Percentiles rank a stretch among this genome's conserved stretches.
phyloP scores from a whole-genome alignment of 202 grass and related monocot genomes.

The Hordeum pubiflorum region DNA sequence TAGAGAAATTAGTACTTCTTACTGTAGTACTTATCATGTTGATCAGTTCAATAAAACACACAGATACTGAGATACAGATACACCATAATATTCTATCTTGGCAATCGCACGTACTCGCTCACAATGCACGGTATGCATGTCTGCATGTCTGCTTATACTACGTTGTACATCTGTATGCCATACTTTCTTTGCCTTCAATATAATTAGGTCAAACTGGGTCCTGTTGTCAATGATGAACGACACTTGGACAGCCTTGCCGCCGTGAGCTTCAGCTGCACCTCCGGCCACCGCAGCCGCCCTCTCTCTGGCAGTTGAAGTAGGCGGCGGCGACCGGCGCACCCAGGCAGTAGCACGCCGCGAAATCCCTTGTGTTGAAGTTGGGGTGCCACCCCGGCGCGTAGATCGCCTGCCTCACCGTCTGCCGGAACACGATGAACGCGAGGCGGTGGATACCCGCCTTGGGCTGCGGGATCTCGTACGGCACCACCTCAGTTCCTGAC shows the following conservation, averaged over 20 bases:
- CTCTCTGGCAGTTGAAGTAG: neutral
- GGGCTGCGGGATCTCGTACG: neutral
- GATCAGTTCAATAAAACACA: too few relatives aligned
- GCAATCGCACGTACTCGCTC: too few relatives aligned
- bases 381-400: neutral
- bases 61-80: too few relatives aligned
- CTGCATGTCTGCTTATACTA: too few relatives aligned
- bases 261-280: neutral
- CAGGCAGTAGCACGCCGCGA: neutral
- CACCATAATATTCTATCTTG: too few relatives aligned
- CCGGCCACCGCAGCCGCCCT: neutral
- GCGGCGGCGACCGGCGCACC: neutral
- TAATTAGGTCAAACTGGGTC: neutral
- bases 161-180: too few relatives aligned
- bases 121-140: too few relatives aligned
- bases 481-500: neutral
- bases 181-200: neutral
- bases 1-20: too few relatives aligned
- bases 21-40: too few relatives aligned
- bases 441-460: neutral
- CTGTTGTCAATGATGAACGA: neutral
- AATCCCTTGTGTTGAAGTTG: neutral
- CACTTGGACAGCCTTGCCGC: neutral
- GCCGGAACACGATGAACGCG: neutral
- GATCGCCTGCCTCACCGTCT: neutral